Evolutionary conservation across 2,329 filamentous ascomycete genomes (phyloP), one percentile per base, ranked within the genome.

Genomic region (Xylaria sp.): DNA sequence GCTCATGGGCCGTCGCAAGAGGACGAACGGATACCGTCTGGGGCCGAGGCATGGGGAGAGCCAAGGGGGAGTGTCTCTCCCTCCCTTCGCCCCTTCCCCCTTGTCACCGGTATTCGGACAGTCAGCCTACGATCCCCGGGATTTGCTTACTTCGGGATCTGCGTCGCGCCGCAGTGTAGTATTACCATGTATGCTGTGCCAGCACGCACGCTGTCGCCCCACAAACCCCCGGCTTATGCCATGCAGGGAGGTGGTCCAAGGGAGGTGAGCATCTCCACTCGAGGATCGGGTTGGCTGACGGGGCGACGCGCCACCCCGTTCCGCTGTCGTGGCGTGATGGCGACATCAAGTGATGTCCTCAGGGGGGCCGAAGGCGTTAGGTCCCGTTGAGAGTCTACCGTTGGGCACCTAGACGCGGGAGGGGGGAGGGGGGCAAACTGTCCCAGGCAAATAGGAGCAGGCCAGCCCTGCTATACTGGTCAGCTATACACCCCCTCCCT

Each of bases 81-180:
- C n/a, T n/a, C n/a, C n/a, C n/a, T n/a, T n/a, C n/a, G n/a, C n/a
- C n/a, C n/a, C n/a, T 53, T 50, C 29, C 53, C 49, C 42, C 21
- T 37, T 37, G 38, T 22, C 48, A 39, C 51, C 59, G 59, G 54
- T 61, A 43, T 60, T 61, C 59, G 59, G 59, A 51, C 50, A 57
- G 50, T 39, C 21, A 44, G 22, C 34, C 46, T 50, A 45, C 41
- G 49, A 42, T n/a, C n/a, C 39, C 56, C 59, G 59, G 59, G 59
- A 61, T 61, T 61, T 61, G 59, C 48, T 61, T 37, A 39, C 34
- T 48, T 61, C 59, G 59, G 59, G 59, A 61, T 61, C 56, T 61
- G 56, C 56, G 56, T 61, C 39, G 58, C 54, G 58, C 18, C 50
- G 58, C 58, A 61, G 59, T 42, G 56, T 57, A 40, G 51, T 44